phyloP scores from a whole-genome alignment of 148 eudicot genomes.

The Persicaria tinctoria region DNA sequence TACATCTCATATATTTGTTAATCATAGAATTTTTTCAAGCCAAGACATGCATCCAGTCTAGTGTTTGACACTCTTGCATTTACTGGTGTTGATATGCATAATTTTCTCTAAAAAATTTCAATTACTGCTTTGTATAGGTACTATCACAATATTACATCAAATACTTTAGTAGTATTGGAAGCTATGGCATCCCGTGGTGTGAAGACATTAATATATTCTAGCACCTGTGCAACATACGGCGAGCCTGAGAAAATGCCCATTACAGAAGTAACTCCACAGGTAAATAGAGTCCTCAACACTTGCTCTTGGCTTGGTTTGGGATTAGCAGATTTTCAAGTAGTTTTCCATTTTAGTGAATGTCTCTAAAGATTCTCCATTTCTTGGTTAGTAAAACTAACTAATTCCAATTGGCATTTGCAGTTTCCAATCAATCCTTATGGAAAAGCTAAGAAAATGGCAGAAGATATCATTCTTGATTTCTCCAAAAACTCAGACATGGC shows the following conservation, averaged over 20 bases:
- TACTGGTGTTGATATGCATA: not conserved
- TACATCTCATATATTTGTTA: not conserved
- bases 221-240: conserved; percentile 99
- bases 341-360: not conserved
- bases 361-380: not conserved
- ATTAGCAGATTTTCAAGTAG: not conserved
- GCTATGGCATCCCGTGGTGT: conserved; percentile 82
- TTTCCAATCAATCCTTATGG: conserved; percentile 94
- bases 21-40: not conserved
- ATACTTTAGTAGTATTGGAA: conserved; percentile 74
- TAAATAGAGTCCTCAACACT: conserved; percentile 13
- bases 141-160: conserved; percentile 95
- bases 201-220: conserved; percentile 76
- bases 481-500: conserved; percentile 73
- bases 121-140: conserved; percentile 39
- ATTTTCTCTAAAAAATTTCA: not conserved
- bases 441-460: conserved; percentile 98
- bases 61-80: not conserved
- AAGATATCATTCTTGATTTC: conserved; percentile 89
- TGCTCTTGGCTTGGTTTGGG: not conserved
- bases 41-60: not conserved
- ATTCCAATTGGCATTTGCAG: conserved; percentile 35
- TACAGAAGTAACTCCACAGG: conserved; percentile 94
- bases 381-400: not conserved
- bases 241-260: conserved; percentile 98